A percentile compares a stretch with the other conserved stretches of the same genome.
These are phyloP conservation scores for Amanita fuliginea DNA, from an alignment of 768 basidiomycete species.

Conservation along the genomic window DNA sequence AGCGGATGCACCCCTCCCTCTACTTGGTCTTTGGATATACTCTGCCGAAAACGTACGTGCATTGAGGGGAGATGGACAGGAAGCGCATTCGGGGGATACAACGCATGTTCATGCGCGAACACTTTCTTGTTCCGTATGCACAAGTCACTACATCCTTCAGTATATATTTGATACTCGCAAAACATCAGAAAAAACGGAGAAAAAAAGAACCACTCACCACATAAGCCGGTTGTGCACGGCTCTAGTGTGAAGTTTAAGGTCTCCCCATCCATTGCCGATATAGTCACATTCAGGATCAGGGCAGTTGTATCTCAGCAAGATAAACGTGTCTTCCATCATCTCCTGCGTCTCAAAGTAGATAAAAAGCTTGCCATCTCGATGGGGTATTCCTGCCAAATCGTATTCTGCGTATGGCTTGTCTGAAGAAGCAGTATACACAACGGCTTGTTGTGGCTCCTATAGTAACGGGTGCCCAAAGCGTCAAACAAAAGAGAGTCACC, in stretches of 20 bases:
- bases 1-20: slow-evolving; percentile 70
- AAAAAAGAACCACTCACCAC: slow-evolving; percentile 48
- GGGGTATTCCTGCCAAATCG: slow-evolving; percentile 40
- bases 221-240: slow-evolving; percentile 65
- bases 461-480: not conserved
- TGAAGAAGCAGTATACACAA: slow-evolving; percentile 66
- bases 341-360: slow-evolving; percentile 84
- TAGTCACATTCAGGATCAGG: slow-evolving; percentile 78
- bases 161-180: not conserved
- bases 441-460: slow-evolving; percentile 65
- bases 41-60: slow-evolving; percentile 27
- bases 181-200: too few relatives aligned
- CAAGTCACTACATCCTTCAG: slow-evolving; percentile 45
- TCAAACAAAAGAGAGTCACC: too few relatives aligned
- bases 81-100: slow-evolving; percentile 59
- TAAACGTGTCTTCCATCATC: slow-evolving; percentile 91
- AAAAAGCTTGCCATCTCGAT: slow-evolving; percentile 61
- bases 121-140: slow-evolving; percentile 89
- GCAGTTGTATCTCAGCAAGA: slow-evolving; percentile 91
- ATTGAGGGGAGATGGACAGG: slow-evolving; percentile 71
- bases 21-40: slow-evolving; percentile 37
- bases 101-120: slow-evolving; percentile 87
- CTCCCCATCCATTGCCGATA: slow-evolving; percentile 80
- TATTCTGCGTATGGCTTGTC: slow-evolving; percentile 54
- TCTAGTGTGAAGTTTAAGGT: slow-evolving; percentile 77